Percentiles rank a stretch among this genome's conserved stretches.
These are phyloP conservation scores for Thalassiosira hispida DNA, from an alignment of 352 stramenopile species.

Conservation along the genomic window DNA sequence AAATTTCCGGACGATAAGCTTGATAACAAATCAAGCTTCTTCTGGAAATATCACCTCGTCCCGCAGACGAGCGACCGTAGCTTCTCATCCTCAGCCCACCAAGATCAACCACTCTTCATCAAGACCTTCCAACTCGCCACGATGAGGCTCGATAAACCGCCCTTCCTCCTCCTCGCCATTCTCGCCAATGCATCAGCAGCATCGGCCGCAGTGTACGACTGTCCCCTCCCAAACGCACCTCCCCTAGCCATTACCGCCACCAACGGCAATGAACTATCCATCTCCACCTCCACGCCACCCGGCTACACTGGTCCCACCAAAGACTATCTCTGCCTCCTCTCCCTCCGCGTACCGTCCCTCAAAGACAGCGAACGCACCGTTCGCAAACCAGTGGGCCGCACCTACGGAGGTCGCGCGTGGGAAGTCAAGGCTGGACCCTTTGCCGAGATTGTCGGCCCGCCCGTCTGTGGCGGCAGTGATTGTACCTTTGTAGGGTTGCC, in stretches of 20 bases:
- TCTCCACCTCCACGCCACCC: background rate
- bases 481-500: background rate
- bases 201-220: background rate
- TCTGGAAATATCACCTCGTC: too few relatives aligned
- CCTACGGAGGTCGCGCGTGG: constrained; percentile 52
- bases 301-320: background rate
- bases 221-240: background rate
- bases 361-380: background rate
- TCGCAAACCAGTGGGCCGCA: constrained; percentile 43
- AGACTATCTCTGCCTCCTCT: constrained; percentile 14
- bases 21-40: too few relatives aligned
- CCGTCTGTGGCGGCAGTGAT: background rate
- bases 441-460: background rate
- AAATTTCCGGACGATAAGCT: too few relatives aligned
- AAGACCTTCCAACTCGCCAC: too few relatives aligned
- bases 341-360: background rate
- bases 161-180: background rate
- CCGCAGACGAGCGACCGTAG: too few relatives aligned
- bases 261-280: background rate
- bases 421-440: constrained; percentile 32
- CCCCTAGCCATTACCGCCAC: background rate
- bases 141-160: background rate
- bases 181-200: background rate
- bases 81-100: background rate
- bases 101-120: too few relatives aligned